Evolutionary conservation across 148 eudicot genomes (phyloP), one percentile per base, ranked within the genome.

Genomic region (Rhododendron molle): DNA sequence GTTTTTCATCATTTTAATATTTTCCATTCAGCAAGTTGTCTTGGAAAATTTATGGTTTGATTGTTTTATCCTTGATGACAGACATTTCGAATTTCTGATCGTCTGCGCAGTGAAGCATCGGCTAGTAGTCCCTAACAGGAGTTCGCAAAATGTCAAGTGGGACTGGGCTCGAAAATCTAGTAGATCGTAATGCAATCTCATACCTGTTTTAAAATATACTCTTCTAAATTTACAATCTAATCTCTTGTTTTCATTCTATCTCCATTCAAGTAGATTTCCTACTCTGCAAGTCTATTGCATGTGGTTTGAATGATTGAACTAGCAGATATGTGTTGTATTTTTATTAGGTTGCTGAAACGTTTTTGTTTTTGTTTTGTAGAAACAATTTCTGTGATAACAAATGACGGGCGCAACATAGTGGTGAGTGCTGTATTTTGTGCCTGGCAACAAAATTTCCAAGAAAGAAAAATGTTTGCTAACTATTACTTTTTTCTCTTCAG

Each of bases 321-420:
- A 44, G 26, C 62, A 54, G 32, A 20, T 85, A 49, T 21, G 62
- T 21, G 3, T 40, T 16, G 21, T 20, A 65, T 50, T 49, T 72
- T 56, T 56, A 46, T 80, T 23, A 32, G 6, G 44, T 32, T 80
- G 58, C 20, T 65, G 44, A 62, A 52, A 56, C 76, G 83, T 20
- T 44, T 81, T n/a, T 26, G 4, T 43, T 5, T 76, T 40, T 76
- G 86, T 9, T 84, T 71, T 92, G 88, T 88, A 96, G 99, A 96
- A 89, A 84, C 88, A 86, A 94, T 96, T 85, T 96, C 98, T 73
- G 88, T 96, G 23, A 94, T 96, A 62, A 96, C 99, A 74, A 96
- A 96, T 93, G 98, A 95, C 84, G 98, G 99, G 26, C 96, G 98
- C 78, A 95, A 96, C 86, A 96, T 95, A 78, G 95, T 96, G 93